Percentiles rank a stretch among this genome's conserved stretches.
Conservation (phyloP, 805 yeast genomes). For the Starmerella vaccinii region DNA sequence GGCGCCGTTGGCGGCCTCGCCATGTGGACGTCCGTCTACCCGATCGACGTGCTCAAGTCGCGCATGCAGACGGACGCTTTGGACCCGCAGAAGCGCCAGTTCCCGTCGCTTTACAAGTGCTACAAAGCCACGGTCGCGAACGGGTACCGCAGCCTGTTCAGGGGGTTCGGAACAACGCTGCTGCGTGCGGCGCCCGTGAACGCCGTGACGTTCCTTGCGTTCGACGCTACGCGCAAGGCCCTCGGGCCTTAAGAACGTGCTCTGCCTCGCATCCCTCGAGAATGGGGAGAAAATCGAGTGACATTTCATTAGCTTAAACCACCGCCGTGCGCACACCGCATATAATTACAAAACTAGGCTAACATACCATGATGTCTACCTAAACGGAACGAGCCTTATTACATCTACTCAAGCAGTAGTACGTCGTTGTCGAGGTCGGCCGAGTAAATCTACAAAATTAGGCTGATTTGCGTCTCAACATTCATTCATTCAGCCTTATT, state of each 20-base stretch:
- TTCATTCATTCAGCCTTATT: too few species aligned
- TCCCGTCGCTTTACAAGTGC: constrained; percentile 51
- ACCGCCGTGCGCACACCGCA: too few species aligned
- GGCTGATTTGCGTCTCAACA: too few species aligned
- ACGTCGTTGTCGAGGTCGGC: too few species aligned
- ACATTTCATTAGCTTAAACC: too few species aligned
- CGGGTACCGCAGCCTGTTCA: constrained; percentile 52
- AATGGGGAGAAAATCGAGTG: too few species aligned
- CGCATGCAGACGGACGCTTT: constrained; percentile 70
- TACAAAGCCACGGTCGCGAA: constrained; percentile 40
- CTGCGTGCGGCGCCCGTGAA: constrained; percentile 97
- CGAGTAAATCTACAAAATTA: too few species aligned
- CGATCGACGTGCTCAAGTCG: constrained; percentile 85
- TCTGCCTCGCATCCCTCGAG: too few species aligned
- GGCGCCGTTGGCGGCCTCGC: constrained; percentile 90
- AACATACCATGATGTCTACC: too few species aligned
- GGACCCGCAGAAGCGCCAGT: constrained; percentile 48
- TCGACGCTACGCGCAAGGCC: constrained; percentile 62
- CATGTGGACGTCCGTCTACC: constrained; percentile 78
- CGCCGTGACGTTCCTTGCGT: constrained; percentile 91
- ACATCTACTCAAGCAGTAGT: too few species aligned
- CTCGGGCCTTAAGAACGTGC: constrained; percentile 22
- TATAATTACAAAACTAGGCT: too few species aligned
- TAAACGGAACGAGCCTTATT: too few species aligned
- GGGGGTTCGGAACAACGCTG: constrained; percentile 86